Evolutionary conservation across 768 basidiomycete genomes (phyloP), one percentile per base, ranked within the genome.

Genomic region (Termitomyces sp.): DNA sequence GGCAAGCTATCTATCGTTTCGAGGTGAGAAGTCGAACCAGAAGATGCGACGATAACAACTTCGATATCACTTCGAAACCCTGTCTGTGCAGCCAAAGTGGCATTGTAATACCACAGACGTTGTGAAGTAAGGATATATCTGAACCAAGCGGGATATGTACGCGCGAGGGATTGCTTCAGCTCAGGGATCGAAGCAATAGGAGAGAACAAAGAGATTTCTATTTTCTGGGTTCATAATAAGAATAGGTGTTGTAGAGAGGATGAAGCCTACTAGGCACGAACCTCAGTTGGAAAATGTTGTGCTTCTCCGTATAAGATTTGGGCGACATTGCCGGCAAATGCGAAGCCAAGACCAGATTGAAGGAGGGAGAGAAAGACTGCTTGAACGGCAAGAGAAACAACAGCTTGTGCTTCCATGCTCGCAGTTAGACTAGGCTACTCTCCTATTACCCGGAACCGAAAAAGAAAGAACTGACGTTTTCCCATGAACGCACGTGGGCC

Each of bases 121-220:
- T 35, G 22, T 17, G 44, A 32, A 24, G 41, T 35, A 5, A 22
- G 30, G 38, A n/a, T 7, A 19, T 28, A 55, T 19, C 14, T 40
- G 24, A 59, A 59, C 35, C 48, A 51, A 37, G 43, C 15, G 2
- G 58, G 55, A 45, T 53, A 22, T 19, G 26, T 45, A 5, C 7
- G 46, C 2, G 51, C 51, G 35, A 59, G 46, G 15, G 30, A 32
- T 17, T 45, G 46, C n/a, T 59, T 59, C 10, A 59, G 37, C 19
- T 51, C 51, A 14, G 30, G 8, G 26, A 43, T 51, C 17, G 51
- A 51, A 15, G 21, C 48, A n/a, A 38, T 17, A 37, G 48, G 17
- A n/a, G 35, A n/a, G 35, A 49, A 35, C 24, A 49, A n/a, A 5
- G 35, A 49, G 11, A 49, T 10, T 26, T 49, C 48, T 49, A 49